Base-by-base conservation (phyloP, 176 grass and related monocot genomes). In the Metroxylon sagu region DNA sequence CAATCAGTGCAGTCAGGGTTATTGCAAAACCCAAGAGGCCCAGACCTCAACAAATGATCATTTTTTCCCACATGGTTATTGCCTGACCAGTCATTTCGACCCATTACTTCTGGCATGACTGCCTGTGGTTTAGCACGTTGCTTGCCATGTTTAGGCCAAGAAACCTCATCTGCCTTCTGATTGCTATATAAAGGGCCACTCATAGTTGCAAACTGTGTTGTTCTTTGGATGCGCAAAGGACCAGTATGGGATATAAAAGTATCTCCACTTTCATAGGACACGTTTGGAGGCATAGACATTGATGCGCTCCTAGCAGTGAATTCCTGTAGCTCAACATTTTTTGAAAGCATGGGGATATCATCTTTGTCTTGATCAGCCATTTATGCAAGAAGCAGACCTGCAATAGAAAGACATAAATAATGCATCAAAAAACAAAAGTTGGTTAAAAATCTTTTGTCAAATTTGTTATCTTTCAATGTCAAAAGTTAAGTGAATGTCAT, bases 21-120 rank as follows among this genome's bases (percentile, higher is more conserved):
- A 68, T 97, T 83, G 51, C 92, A 97, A 56, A 88, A 76, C 2
- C 92, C 86, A 50, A 97, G 75, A 72, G 92, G 92, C 17, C 87
- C 92, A 49, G 92, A 97, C 78, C 77, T 90, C 83, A 96, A 57
- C 55, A 97, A 75, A 52, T 97, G 77, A 59, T 97, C 87, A 69
- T 97, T 90, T 70, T 59, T 88, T 29, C 23, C 68, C 15, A 70
- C 18, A 59, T 80, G 57, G 3, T 77, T 70, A 48, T 61, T 62
- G 23, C 75, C 56, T 57, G 77, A 59, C 69, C 74, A 88, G 31
- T 70, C 80, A 54, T 64, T 82, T 66, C 59, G 56, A 25, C 66
- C 76, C 12, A 56, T 67, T 64, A 72, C 76, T 77, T 85, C 84
- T 27, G 78, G 83, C 77, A 75, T 85, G 67, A 85, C 49, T 2